These are phyloP conservation scores for Wickerhamomyces rabaulensis DNA, from an alignment of 805 yeast genomes.

Conservation along the genomic window DNA sequence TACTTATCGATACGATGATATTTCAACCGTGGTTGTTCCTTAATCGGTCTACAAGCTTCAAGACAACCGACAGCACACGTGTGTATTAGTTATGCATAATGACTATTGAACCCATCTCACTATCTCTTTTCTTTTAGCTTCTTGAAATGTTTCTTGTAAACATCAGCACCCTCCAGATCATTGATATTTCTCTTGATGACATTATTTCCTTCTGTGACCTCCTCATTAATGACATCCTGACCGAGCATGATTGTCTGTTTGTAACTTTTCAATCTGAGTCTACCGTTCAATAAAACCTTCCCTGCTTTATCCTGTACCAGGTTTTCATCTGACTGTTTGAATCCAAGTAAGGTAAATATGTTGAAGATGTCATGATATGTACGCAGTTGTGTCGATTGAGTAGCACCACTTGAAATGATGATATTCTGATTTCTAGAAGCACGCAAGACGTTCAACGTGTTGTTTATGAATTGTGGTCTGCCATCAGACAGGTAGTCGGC, in stretches of 20 bases:
- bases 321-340: slow-evolving; percentile 53
- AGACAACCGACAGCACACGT: too few relatives aligned
- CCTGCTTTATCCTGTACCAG: slow-evolving; percentile 52
- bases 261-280: slow-evolving; percentile 65
- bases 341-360: slow-evolving; percentile 62
- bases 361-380: slow-evolving; percentile 64
- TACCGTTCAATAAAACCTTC: slow-evolving; percentile 64
- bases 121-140: slow-evolving; percentile 12
- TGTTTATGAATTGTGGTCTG: slow-evolving; percentile 63
- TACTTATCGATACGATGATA: too few relatives aligned
- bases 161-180: slow-evolving; percentile 17
- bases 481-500: slow-evolving; percentile 42
- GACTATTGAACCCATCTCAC: neutral
- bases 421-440: slow-evolving; percentile 80
- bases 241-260: slow-evolving; percentile 70
- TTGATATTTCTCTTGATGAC: slow-evolving; percentile 17
- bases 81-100: neutral
- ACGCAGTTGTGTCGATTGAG: slow-evolving; percentile 50
- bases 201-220: slow-evolving; percentile 6
- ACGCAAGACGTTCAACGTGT: slow-evolving; percentile 68
- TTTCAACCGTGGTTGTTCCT: too few relatives aligned
- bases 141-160: slow-evolving; percentile 21
- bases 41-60: too few relatives aligned
- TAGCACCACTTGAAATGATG: slow-evolving; percentile 73
- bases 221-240: slow-evolving; percentile 31